Evolutionary conservation across 2,329 filamentous ascomycete genomes (phyloP).

Genomic region (Alternaria longipes): DNA sequence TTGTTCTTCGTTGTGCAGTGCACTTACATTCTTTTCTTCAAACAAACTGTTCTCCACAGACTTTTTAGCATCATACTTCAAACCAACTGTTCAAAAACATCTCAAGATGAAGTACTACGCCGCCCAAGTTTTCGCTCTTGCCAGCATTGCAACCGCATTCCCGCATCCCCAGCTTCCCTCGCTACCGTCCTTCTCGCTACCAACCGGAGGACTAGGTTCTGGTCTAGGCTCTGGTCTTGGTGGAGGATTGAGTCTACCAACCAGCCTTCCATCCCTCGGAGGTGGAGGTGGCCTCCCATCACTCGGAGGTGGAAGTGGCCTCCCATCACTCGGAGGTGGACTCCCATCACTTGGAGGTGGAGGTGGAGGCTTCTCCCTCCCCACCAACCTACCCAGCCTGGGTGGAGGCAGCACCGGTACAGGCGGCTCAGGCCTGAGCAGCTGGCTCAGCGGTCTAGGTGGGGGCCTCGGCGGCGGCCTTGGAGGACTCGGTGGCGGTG

Average conservation of each 20-base stretch:
- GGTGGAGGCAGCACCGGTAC: constrained; percentile 7
- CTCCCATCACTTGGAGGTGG: too few relatives aligned
- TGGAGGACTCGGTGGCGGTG: constrained; percentile 8
- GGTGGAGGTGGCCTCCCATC: too few relatives aligned
- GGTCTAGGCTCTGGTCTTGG: background rate
- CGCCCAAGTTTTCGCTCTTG: constrained; percentile 28
- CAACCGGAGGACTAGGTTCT: constrained; percentile 12
- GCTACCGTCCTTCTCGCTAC: constrained; percentile 22
- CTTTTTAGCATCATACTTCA: background rate
- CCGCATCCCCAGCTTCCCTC: constrained; percentile 32
- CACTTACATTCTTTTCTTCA: constrained; percentile 25
- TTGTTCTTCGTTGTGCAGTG: constrained; percentile 29
- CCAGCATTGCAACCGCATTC: constrained; percentile 32
- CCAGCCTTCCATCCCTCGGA: background rate
- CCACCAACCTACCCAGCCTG: background rate
- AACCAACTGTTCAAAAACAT: background rate
- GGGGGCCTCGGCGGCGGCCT: background rate
- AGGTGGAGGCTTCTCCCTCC: too few relatives aligned
- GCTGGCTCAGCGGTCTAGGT: background rate
- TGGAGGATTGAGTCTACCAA: background rate
- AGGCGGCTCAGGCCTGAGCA: background rate
- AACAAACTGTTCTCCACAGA: background rate
- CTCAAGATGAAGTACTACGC: constrained; percentile 40
- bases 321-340: too few relatives aligned
- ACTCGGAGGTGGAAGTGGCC: too few relatives aligned